Conservation (phyloP, 257 asterid species). For the Solanum peruvianum region DNA sequence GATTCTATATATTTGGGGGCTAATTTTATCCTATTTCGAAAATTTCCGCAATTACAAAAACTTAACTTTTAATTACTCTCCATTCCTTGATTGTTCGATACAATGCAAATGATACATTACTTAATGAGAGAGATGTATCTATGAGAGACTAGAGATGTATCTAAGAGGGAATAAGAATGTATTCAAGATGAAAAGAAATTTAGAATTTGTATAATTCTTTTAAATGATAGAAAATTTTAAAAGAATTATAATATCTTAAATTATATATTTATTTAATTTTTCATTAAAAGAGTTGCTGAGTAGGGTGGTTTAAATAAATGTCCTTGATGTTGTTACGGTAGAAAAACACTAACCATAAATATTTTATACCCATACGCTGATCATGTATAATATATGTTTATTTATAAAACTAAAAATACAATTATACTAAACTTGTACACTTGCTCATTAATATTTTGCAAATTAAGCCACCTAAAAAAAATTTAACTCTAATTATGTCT, state of each 20-base stretch:
- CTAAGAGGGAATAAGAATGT: neutral
- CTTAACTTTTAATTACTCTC: neutral
- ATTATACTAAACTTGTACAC: no score
- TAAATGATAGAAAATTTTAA: no score
- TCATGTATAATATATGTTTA: neutral
- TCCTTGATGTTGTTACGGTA: neutral
- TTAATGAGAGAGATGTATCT: neutral
- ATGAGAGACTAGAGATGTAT: no score
- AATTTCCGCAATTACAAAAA: neutral
- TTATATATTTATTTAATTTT: no score
- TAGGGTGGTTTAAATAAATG: neutral
- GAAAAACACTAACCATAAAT: neutral
- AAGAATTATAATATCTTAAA: no score
- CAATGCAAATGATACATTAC: neutral
- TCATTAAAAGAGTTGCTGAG: neutral
- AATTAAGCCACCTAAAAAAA: neutral
- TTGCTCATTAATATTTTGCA: neutral
- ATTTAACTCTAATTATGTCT: neutral
- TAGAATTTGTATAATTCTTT: no score
- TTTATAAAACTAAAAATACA: no score
- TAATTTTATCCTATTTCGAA: no score
- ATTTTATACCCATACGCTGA: neutral
- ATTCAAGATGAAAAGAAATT: neutral
- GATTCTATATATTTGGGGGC: no score
- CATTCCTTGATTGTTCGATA: neutral